Base-by-base conservation (phyloP, 352 stramenopile genomes). In the Phytopythium ostracodes region DNA sequence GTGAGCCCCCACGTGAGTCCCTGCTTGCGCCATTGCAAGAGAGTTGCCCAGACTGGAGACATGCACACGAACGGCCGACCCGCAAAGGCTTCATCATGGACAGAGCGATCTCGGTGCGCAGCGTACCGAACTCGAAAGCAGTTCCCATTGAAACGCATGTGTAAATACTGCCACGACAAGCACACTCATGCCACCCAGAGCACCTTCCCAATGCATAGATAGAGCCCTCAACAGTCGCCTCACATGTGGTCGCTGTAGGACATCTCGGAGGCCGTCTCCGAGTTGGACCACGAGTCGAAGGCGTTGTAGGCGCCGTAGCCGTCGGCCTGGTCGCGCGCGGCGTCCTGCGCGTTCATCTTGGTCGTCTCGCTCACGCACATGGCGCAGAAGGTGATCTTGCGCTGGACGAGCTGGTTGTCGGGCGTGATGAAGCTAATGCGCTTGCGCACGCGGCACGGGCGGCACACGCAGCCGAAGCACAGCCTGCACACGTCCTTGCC, bases 351-450 rank as follows among this genome's bases (percentile, higher is more conserved):
- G 47, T 53, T 67, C 60, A 52, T 64, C 49, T 61, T 60, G 54
- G 60, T 58, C 15, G 66, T 59, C 47, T 66, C 62, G 46, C 46
- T 59, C 42, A 73, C 54, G 46, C 67, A 73, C 58, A 62, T 62
- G 35, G 63, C 50, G 38, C 67, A 73, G 42, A 73, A 70, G 47
- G 43, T 36, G 25, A 73, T 36, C 35, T 53, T 46, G 29, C 62
- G 58, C 59, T 73, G 59, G 29, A 64, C 22, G 40, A 73, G 51
- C 22, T 55, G 53, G 4, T 52, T 38, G 29, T 64, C 56, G 42
- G 43, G 44, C 18, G 56, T 55, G 43, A 62, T 62, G 56, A 62
- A 62, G 42, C 56, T 62, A 18, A 62, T 36, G 43, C 43, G 27
- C 42, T 43, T 62, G 18, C 22, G 22, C 24, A 55, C 43, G 56